phyloP scores from a whole-genome alignment of 1,139 yeast genomes.

The Zygosaccharomyces sapae region DNA sequence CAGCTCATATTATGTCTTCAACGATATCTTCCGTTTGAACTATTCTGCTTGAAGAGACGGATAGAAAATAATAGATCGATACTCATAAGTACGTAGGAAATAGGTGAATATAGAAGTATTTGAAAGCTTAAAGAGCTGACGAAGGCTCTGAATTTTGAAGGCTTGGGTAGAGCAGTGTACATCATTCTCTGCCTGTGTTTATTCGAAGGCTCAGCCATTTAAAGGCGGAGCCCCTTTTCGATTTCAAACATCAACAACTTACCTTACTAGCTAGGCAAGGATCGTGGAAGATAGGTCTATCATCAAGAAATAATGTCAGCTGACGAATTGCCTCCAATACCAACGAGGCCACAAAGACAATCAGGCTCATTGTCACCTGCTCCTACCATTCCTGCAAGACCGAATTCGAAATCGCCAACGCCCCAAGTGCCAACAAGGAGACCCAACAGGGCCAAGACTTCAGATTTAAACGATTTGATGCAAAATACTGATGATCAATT shows the following conservation, averaged over 20 bases:
- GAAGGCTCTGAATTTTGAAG: no score
- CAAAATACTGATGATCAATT: constrained; percentile 22
- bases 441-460: constrained; percentile 20
- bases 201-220: not conserved
- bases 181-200: not conserved
- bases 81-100: constrained; percentile 3
- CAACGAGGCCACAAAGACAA: constrained; percentile 14
- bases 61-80: not conserved
- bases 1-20: constrained; percentile 85
- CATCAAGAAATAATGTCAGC: constrained; percentile 9
- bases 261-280: not conserved
- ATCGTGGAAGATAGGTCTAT: not conserved
- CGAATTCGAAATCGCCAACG: constrained; percentile 4
- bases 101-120: constrained; percentile 5
- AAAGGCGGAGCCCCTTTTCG: constrained; percentile 9
- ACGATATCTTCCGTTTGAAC: constrained; percentile 93
- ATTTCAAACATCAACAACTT: not conserved
- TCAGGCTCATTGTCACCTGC: constrained; percentile 4
- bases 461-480: constrained; percentile 21
- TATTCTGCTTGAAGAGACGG: constrained; percentile 42
- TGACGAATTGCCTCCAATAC: constrained; percentile 20
- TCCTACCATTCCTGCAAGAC: no score
- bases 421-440: constrained; percentile 18
- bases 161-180: no score
- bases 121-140: not conserved